Evolutionary conservation across 495 filamentous ascomycete genomes (phyloP), one percentile per base, ranked within the genome.

Genomic region (Friedmanniomyces simplex): DNA sequence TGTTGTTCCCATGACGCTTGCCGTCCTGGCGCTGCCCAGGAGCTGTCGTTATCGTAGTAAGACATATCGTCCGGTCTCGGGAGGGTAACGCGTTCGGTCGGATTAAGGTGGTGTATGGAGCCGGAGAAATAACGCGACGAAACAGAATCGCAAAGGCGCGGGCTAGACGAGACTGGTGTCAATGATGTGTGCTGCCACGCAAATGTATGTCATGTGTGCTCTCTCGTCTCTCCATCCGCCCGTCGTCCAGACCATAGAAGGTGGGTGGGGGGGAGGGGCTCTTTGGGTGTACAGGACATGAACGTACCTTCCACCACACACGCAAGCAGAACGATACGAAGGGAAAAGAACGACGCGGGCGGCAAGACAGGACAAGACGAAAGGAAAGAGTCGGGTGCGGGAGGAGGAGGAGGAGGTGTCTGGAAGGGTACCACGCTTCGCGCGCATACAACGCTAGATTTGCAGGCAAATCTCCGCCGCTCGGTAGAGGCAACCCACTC

Each of bases 11-110:
- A 93, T 46, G 86, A 81, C 58, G 76, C 73, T 73, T 82, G 79
- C 63, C 84, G 81, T 47, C 79, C 79, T 43, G 76, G 68, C 28
- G 86, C 81, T 16, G 76, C 67, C 88, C 87, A 93, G 68, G 85
- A 86, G 68, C 84, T 80, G 68, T 86, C 82, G 63, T 89, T 81
- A 72, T 94, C 89, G 79, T 96, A 95, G 76, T 91, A 95, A 66
- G 88, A 85, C 88, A 93, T 93, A 22, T 52, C 20, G n/a, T 41
- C 21, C 22, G 28, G 52, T 41, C 32, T 54, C 37, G 20, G 43
- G 1, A 48, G 21, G 39, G 26, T 3, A 22, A 39, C 42, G 5
- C 4, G 28, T 22, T 54, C 32, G 39, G 53, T 55, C 53, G 25
- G 22, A 47, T 55, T 48, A 36, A 21, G 49, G 21, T 34, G 20